These are phyloP conservation scores for Thyridium curvatum DNA, from an alignment of 2,329 filamentous ascomycete genomes.

Conservation along the genomic window DNA sequence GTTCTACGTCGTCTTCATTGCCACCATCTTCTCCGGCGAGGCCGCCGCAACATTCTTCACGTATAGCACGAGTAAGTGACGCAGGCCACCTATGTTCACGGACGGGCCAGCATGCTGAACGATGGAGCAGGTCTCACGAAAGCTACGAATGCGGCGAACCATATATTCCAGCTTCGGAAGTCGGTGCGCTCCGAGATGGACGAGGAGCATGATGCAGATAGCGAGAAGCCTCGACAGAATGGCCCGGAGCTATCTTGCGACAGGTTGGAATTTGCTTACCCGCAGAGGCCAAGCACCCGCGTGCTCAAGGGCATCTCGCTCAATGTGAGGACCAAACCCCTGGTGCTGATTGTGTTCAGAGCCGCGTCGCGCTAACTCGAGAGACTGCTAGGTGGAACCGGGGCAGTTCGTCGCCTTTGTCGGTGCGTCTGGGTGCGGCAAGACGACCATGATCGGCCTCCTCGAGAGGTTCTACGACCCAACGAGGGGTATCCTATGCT, in stretches of 20 bases:
- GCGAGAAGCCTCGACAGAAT: neutral
- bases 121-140: constrained; percentile 31
- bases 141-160: constrained; percentile 39
- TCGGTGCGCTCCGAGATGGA: constrained; percentile 7
- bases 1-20: constrained; percentile 46
- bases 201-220: constrained; percentile 5
- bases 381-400: constrained; percentile 28
- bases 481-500: constrained; percentile 26
- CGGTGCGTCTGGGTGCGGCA: constrained; percentile 60
- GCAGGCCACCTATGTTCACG: no score
- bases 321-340: no score
- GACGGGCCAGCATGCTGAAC: no score
- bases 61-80: constrained; percentile 36
- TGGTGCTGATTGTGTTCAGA: no score
- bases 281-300: constrained; percentile 32
- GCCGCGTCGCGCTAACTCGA: no score
- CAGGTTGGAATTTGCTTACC: constrained; percentile 48
- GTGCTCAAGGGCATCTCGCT: constrained; percentile 32
- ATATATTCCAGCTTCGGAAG: constrained; percentile 35
- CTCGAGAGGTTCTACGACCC: constrained; percentile 36
- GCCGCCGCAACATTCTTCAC: constrained; percentile 34
- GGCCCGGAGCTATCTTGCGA: no score
- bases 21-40: constrained; percentile 39
- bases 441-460: constrained; percentile 54
- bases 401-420: constrained; percentile 56